Percentiles rank a stretch among this genome's conserved stretches.
phyloP scores from a whole-genome alignment of 2,329 filamentous ascomycete species.

The Sporothrix curviconia region DNA sequence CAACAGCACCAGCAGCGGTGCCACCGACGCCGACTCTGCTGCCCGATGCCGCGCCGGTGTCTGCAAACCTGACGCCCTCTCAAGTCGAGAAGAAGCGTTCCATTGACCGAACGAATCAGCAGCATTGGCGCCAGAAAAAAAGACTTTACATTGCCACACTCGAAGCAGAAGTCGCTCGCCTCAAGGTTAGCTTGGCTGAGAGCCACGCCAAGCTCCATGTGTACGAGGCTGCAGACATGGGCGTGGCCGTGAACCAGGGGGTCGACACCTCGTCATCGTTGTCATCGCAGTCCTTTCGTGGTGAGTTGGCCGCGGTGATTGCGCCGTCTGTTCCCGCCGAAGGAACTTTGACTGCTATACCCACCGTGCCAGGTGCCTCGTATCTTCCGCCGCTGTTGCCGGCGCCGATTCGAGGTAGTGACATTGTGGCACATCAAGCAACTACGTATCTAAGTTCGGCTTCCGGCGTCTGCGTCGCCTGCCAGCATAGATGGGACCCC shows the following conservation, averaged over 20 bases:
- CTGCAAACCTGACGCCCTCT: constrained; percentile 60
- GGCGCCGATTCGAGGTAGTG: background rate
- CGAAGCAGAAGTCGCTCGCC: constrained; percentile 7
- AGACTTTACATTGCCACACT: constrained; percentile 6
- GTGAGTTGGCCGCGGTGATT: background rate
- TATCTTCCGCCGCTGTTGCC: background rate
- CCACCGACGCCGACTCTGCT: background rate
- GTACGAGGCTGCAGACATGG: background rate
- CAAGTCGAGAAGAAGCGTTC: constrained; percentile 63
- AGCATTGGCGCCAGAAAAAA: constrained; percentile 13
- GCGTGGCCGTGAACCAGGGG: background rate
- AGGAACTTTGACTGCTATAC: background rate
- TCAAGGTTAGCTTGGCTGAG: constrained; percentile 4
- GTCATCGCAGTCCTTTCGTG: background rate
- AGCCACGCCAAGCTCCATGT: background rate
- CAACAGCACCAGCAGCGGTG: background rate
- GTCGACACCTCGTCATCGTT: background rate
- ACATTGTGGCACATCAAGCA: background rate
- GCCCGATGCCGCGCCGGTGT: constrained; percentile 8
- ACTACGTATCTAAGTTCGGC: background rate
- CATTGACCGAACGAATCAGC: constrained; percentile 23
- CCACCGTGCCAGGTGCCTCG: background rate
- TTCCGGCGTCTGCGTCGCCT: background rate
- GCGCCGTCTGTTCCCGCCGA: background rate
- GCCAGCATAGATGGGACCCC: background rate